phyloP scores from a whole-genome alignment of 768 basidiomycete species.

The Xanthoconium stramineum region DNA sequence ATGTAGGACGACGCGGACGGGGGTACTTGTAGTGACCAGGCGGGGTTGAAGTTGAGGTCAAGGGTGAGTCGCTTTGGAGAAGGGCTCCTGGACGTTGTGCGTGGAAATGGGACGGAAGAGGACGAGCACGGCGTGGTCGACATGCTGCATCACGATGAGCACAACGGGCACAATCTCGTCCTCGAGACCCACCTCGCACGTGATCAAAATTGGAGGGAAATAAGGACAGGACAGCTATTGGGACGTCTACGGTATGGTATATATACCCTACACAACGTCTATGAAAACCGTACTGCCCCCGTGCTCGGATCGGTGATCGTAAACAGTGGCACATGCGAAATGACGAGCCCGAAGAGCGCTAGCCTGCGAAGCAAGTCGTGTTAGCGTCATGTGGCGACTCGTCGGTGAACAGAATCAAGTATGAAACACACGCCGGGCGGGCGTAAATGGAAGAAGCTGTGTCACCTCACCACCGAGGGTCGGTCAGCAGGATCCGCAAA shows the following conservation, averaged over 20 bases:
- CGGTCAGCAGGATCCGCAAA: constrained; percentile 4
- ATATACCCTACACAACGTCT: constrained; percentile 10
- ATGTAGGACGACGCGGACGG: constrained; percentile 24
- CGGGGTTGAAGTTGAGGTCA: constrained; percentile 20
- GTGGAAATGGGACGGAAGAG: constrained; percentile 20
- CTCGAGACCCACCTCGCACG: constrained; percentile 22
- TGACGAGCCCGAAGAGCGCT: constrained; percentile 30
- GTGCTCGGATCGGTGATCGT: constrained; percentile 32
- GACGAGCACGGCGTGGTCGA: constrained; percentile 25
- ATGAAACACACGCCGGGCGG: constrained; percentile 9
- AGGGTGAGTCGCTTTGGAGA: constrained; percentile 12
- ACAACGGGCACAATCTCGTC: neutral
- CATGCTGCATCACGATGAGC: constrained; percentile 25
- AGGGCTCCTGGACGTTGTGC: neutral
- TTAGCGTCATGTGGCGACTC: constrained; percentile 22
- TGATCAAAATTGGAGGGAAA: constrained; percentile 21
- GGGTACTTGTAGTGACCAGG: constrained; percentile 16
- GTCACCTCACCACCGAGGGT: constrained; percentile 17
- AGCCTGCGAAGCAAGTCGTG: constrained; percentile 32
- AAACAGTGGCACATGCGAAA: constrained; percentile 32
- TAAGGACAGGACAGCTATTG: neutral
- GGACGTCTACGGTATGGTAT: constrained; percentile 14
- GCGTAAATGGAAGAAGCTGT: constrained; percentile 15
- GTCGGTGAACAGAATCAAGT: constrained; percentile 23
- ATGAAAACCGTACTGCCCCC: constrained; percentile 32